phyloP scores from a whole-genome alignment of 768 basidiomycete species.

The Suillus luteus region DNA sequence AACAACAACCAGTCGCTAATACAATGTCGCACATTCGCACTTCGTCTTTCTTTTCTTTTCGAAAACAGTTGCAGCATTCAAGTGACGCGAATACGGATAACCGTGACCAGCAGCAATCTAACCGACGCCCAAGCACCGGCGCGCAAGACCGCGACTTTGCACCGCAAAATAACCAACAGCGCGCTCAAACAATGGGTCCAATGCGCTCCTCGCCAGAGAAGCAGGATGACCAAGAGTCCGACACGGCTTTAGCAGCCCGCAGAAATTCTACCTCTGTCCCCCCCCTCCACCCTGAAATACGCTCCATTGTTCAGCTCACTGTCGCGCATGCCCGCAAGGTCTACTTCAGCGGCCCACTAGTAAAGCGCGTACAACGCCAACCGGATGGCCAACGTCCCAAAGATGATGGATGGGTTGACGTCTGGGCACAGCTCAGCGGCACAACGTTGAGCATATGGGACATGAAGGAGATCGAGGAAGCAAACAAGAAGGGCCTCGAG shows the following conservation, averaged over 20 bases:
- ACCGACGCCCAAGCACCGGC: constrained; percentile 19
- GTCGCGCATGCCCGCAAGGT: constrained; percentile 81
- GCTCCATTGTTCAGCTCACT: constrained; percentile 74
- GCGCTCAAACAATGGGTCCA: constrained; percentile 33
- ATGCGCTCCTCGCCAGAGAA: constrained; percentile 20
- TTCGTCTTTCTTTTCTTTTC: constrained; percentile 69
- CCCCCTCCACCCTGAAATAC: constrained; percentile 78
- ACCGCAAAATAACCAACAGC: constrained; percentile 33
- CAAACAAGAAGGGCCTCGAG: constrained; percentile 75
- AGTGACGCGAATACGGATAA: constrained; percentile 26
- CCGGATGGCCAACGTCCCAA: constrained; percentile 74
- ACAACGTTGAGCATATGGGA: constrained; percentile 92
- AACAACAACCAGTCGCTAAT: constrained; percentile 18
- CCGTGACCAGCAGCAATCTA: constrained; percentile 4
- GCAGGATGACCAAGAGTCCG: constrained; percentile 19
- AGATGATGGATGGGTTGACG: constrained; percentile 80
- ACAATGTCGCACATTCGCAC: constrained; percentile 49
- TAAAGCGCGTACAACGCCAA: constrained; percentile 75
- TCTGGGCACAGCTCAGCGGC: constrained; percentile 90
- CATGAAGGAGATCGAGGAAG: constrained; percentile 85
- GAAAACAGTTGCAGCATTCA: constrained; percentile 38
- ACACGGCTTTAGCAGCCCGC: constrained; percentile 28
- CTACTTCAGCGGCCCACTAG: constrained; percentile 83
- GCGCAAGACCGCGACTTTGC: constrained; percentile 22
- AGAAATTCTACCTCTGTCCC: constrained; percentile 29